These are phyloP conservation scores for Pyronema domesticum DNA, from an alignment of 495 filamentous ascomycete genomes.

Conservation along the genomic window DNA sequence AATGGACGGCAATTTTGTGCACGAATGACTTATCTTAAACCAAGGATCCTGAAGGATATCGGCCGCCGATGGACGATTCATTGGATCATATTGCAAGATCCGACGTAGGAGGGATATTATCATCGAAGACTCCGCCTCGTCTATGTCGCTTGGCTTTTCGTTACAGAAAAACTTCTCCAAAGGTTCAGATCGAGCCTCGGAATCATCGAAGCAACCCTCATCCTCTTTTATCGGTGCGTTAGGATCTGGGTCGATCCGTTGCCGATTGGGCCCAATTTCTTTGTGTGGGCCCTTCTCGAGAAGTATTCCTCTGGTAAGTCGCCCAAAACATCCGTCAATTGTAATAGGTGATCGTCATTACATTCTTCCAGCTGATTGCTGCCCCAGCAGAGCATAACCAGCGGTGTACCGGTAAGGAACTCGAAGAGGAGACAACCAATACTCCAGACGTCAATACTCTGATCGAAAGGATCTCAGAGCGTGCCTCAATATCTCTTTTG, in stretches of 20 bases:
- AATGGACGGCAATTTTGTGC: too few species aligned
- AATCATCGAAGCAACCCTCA: background rate
- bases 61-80: conserved; percentile 22
- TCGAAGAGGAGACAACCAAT: conserved; percentile 23
- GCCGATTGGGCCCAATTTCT: background rate
- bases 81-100: conserved; percentile 27
- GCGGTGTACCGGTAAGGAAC: conserved; percentile 5
- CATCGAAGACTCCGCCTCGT: conserved; percentile 20
- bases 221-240: too few species aligned
- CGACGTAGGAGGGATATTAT: conserved; percentile 24
- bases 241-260: background rate
- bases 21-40: conserved; percentile 32
- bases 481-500: conserved; percentile 32
- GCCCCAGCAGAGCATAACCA: background rate
- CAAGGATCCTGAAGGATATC: conserved; percentile 24
- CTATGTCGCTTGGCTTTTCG: conserved; percentile 12
- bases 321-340: background rate
- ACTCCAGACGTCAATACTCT: conserved; percentile 28
- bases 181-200: background rate
- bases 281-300: background rate
- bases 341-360: conserved; percentile 1
- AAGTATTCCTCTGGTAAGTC: background rate
- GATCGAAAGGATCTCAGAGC: conserved; percentile 20
- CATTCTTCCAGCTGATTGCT: background rate
- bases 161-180: background rate